Evolutionary conservation across 768 basidiomycete genomes (phyloP).

Genomic region (Agrocybe chaxingu): DNA sequence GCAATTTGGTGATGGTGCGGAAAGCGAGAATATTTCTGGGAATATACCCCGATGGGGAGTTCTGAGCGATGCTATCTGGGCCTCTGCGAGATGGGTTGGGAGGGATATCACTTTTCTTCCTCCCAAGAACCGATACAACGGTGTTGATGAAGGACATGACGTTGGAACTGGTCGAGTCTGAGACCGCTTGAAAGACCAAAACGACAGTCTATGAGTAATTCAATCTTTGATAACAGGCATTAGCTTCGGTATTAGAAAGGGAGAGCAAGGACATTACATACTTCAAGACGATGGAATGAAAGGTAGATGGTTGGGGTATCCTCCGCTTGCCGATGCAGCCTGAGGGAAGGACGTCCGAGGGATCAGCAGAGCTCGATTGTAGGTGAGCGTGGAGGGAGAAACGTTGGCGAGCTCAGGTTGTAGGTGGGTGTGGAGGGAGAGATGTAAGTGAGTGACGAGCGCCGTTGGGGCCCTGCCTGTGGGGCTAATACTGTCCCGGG

Average conservation of each 20-base stretch:
- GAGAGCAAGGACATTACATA: background rate
- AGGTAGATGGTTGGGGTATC: too few relatives aligned
- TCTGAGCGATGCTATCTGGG: background rate
- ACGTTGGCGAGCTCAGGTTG: too few relatives aligned
- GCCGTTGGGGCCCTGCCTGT: too few relatives aligned
- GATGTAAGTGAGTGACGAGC: too few relatives aligned
- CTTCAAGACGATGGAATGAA: background rate
- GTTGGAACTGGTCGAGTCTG: background rate
- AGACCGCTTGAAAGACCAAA: background rate
- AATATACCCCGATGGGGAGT: background rate
- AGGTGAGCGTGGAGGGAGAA: too few relatives aligned
- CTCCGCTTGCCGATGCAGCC: too few relatives aligned
- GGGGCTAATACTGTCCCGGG: too few relatives aligned
- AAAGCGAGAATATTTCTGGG: constrained; percentile 1
- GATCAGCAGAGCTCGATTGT: too few relatives aligned
- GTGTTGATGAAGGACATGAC: too few relatives aligned
- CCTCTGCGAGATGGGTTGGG: background rate
- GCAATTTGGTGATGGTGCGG: background rate
- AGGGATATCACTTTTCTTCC: background rate
- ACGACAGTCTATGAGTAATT: background rate
- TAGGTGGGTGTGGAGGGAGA: too few relatives aligned
- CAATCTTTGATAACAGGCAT: background rate
- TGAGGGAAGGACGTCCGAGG: too few relatives aligned
- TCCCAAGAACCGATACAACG: background rate
- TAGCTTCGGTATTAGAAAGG: background rate